A percentile compares a stretch with the other conserved stretches of the same genome.
These are phyloP conservation scores for Luzula sylvatica DNA, from an alignment of 176 grass and related monocot genomes.

Conservation along the genomic window DNA sequence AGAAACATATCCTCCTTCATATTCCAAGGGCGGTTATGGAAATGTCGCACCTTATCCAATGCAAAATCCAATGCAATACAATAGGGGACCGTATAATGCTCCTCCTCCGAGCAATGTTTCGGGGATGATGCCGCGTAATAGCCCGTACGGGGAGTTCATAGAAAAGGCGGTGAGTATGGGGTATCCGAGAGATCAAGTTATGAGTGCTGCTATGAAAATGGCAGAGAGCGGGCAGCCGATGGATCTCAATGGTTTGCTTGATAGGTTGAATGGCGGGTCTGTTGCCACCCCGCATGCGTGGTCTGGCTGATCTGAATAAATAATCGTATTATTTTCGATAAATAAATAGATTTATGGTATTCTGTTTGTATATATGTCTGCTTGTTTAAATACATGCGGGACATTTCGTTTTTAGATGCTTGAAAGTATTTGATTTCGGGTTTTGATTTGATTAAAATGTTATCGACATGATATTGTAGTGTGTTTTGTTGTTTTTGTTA, in stretches of 20 bases:
- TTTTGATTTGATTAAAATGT: too few species aligned
- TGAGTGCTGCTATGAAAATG: slow-evolving; percentile 36
- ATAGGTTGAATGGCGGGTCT: slow-evolving; percentile 49
- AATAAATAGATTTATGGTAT: too few species aligned
- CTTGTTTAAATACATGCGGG: too few species aligned
- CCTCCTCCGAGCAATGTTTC: slow-evolving; percentile 32
- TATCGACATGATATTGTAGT: too few species aligned
- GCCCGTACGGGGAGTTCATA: slow-evolving; percentile 40
- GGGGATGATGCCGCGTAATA: slow-evolving; percentile 35
- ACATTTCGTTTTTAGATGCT: too few species aligned
- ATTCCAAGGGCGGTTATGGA: slow-evolving; percentile 41
- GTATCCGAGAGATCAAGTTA: slow-evolving; percentile 52
- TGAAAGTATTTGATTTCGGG: too few species aligned
- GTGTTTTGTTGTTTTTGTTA: too few species aligned
- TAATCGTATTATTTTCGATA: too few species aligned
- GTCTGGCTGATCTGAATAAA: too few species aligned
- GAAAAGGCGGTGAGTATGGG: slow-evolving; percentile 75
- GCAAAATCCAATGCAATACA: slow-evolving; percentile 42
- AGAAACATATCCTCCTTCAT: slow-evolving; percentile 37
- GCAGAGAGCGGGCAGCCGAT: slow-evolving; percentile 38
- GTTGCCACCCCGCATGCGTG: too few species aligned
- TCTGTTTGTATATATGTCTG: too few species aligned
- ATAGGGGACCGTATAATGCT: slow-evolving; percentile 32
- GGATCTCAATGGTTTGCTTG: slow-evolving; percentile 63
- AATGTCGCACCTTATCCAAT: slow-evolving; percentile 39